Percentiles rank a stretch among this genome's conserved stretches.
Evolutionary conservation across 2,329 filamentous ascomycete genomes (phyloP).

Genomic region (Nannizziopsis barbatae): DNA sequence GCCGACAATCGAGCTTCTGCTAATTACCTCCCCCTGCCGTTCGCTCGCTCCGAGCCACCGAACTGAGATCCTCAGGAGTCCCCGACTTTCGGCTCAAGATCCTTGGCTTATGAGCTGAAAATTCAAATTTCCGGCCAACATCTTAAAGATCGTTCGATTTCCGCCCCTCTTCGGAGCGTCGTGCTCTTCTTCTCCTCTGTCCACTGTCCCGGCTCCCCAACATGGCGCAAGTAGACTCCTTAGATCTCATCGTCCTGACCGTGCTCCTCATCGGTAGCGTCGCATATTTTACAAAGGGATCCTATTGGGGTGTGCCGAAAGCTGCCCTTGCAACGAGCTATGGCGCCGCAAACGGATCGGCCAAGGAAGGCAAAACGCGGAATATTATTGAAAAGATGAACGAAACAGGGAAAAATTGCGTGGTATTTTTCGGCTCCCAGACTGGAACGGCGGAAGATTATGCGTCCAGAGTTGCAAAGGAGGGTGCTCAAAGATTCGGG

Average conservation of each 20-base stretch:
- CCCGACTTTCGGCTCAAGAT: too few relatives aligned
- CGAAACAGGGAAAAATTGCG: slow-evolving; percentile 88
- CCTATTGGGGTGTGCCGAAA: slow-evolving; percentile 77
- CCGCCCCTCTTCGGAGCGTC: neutral
- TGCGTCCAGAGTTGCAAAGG: slow-evolving; percentile 88
- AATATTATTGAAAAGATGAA: slow-evolving; percentile 96
- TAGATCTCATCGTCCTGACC: slow-evolving; percentile 86
- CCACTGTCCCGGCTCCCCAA: slow-evolving; percentile 19
- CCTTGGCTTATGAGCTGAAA: too few relatives aligned
- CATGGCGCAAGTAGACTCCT: slow-evolving; percentile 93
- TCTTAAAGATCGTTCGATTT: neutral
- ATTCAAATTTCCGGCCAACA: too few relatives aligned
- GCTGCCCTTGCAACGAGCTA: slow-evolving; percentile 76
- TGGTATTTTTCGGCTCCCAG: slow-evolving; percentile 97
- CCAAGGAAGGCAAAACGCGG: slow-evolving; percentile 68
- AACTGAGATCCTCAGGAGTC: too few relatives aligned
- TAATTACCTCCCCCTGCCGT: too few relatives aligned
- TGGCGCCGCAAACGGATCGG: slow-evolving; percentile 46
- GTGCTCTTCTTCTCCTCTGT: neutral
- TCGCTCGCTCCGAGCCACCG: too few relatives aligned
- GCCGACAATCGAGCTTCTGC: too few relatives aligned
- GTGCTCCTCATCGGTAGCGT: slow-evolving; percentile 74
- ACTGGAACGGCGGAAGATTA: slow-evolving; percentile 98
- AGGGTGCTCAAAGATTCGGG: slow-evolving; percentile 90
- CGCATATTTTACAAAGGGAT: slow-evolving; percentile 97